Conservation (phyloP, 352 stramenopile species). For the Phytophthora crassamura region DNA sequence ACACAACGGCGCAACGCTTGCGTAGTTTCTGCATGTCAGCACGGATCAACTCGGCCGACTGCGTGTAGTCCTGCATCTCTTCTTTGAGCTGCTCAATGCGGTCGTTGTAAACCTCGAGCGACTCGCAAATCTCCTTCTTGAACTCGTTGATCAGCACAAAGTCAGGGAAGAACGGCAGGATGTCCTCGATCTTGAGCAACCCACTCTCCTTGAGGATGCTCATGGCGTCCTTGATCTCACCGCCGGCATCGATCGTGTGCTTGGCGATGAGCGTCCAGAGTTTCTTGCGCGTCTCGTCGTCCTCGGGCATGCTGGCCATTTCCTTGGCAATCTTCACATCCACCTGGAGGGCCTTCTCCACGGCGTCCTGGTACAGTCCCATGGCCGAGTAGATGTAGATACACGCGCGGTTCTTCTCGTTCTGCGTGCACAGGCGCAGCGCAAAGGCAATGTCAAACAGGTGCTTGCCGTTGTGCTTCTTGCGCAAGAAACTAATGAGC, state of each 20-base stretch:
- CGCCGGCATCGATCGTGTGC: conserved; percentile 90
- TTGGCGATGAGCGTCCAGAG: conserved; percentile 95
- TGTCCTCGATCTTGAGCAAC: conserved; percentile 94
- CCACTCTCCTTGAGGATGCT: conserved; percentile 88
- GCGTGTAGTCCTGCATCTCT: conserved; percentile 94
- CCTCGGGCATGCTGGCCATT: conserved; percentile 91
- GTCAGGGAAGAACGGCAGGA: conserved; percentile 95
- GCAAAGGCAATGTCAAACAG: conserved; percentile 94
- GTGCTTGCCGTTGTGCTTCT: conserved; percentile 87
- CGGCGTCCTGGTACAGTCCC: conserved; percentile 92
- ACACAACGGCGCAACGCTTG: conserved; percentile 87
- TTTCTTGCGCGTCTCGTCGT: conserved; percentile 92
- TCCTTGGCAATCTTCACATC: conserved; percentile 95
- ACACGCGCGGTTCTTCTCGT: conserved; percentile 92
- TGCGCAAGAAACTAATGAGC: conserved; percentile 92
- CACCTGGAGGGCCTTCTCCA: conserved; percentile 91
- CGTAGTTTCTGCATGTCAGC: conserved; percentile 90
- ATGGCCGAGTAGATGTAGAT: conserved; percentile 96
- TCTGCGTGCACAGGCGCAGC: conserved; percentile 91
- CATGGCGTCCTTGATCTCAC: conserved; percentile 87
- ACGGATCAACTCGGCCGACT: conserved; percentile 90
- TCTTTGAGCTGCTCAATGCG: conserved; percentile 92
- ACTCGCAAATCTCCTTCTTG: conserved; percentile 95
- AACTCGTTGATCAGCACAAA: conserved; percentile 96
- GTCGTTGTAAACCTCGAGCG: conserved; percentile 91